Base-by-base conservation (phyloP, 2,329 filamentous ascomycete genomes). In the Ilyonectria sp. region DNA sequence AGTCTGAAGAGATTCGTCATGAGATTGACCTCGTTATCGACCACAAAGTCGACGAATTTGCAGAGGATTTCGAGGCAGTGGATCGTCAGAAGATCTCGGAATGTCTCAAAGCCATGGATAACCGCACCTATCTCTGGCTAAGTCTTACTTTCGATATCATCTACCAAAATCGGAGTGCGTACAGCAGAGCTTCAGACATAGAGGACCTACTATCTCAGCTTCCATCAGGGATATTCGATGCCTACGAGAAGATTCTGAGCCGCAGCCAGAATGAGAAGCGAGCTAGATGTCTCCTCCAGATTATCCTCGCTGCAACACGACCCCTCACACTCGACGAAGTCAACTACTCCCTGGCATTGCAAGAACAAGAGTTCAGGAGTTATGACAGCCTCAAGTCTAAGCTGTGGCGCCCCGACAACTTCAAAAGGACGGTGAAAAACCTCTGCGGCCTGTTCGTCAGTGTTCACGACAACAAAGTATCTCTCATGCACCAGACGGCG, bases 101-200 rank as follows among this genome's bases (percentile, higher is more conserved):
- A 4, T 58, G 74, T 4, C 74, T 84, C 1, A 77, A 72, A n/a
- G 4, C 55, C 17, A 72, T 77, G 55, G 59, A 74, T 2, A 71
- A 82, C 31, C 74, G 78, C 10, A 84, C 81, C 1, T 84, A 83
- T 66, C 76, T 84, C 1, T 84, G 82, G 82, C 73, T 83, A 1
- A 61, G 75, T 63, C 76, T 82, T 0, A 79, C 71, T 0, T 69
- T 83, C 2, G 67, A 78, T 10, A 69, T 80, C 3, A 76, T 83
- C 33, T 50, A 76, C 6, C 49, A 64, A 3, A 70, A 43, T 4
- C 56, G 55, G 1, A 56, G 67, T 47, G 43, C 31, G 13, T 77
- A 65, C 31, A 58, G 67, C 11, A 63, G 64, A n/a, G 29, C 11
- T 3, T 17, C 26, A 5, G 56, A 60, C 13, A 60, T 76, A 2